Conservation (phyloP, 2,329 filamentous ascomycete genomes). For the Claviceps humidiphila region DNA sequence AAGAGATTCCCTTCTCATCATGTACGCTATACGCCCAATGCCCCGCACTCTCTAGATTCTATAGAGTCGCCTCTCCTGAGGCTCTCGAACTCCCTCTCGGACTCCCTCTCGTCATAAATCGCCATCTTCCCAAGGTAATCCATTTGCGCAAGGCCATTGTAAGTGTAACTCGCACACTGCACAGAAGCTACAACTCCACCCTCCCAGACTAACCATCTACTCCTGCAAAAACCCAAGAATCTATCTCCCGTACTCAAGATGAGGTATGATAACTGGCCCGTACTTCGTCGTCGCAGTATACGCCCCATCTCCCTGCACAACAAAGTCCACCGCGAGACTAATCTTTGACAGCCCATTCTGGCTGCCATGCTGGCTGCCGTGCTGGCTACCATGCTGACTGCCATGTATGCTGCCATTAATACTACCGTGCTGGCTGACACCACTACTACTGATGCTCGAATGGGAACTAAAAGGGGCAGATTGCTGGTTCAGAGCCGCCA, state of each 20-base stretch:
- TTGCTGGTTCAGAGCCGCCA: constrained; percentile 29
- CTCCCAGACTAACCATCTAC: too few relatives aligned
- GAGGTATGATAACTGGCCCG: constrained; percentile 88
- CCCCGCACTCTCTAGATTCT: too few relatives aligned
- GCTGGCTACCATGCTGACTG: not conserved
- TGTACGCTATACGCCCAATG: too few relatives aligned
- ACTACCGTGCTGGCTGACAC: constrained; percentile 1
- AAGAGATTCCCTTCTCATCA: too few relatives aligned
- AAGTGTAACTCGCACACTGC: too few relatives aligned
- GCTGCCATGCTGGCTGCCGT: not conserved
- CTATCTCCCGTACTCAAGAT: constrained; percentile 54
- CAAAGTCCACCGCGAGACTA: constrained; percentile 87
- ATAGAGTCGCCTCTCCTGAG: too few relatives aligned
- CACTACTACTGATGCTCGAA: constrained; percentile 10
- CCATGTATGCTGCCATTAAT: constrained; percentile 27
- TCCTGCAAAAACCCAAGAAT: not conserved
- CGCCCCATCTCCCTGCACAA: constrained; percentile 82
- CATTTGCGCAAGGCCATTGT: too few relatives aligned
- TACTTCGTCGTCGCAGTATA: constrained; percentile 84
- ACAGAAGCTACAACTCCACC: too few relatives aligned
- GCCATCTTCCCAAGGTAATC: too few relatives aligned
- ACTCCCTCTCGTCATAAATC: too few relatives aligned
- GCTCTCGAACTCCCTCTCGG: too few relatives aligned
- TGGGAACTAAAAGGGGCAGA: too few relatives aligned
- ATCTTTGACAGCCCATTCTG: constrained; percentile 47